phyloP scores from a whole-genome alignment of 2,329 filamentous ascomycete genomes.

The Aspergillus sp. region DNA sequence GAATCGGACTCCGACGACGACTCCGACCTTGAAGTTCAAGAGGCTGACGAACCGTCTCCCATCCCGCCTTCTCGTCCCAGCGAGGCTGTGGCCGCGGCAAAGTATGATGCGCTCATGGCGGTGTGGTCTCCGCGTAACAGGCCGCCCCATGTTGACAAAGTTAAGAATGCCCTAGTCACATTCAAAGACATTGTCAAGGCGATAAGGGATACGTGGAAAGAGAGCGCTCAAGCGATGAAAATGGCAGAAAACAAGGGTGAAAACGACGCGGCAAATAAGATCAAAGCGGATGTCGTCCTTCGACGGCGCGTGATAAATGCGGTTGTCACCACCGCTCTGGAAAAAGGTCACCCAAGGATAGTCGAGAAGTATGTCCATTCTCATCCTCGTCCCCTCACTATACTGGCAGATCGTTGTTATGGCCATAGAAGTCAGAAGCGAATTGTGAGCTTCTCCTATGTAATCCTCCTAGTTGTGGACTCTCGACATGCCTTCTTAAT shows the following conservation, averaged over 20 bases:
- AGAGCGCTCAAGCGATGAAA: conserved; percentile 46
- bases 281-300: conserved; percentile 49
- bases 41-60: conserved; percentile 46
- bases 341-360: conserved; percentile 38
- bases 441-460: conserved; percentile 26
- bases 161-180: conserved; percentile 46
- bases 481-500: conserved; percentile 15
- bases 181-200: conserved; percentile 53
- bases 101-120: conserved; percentile 53
- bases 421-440: conserved; percentile 26
- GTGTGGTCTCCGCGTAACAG: conserved; percentile 51
- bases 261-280: conserved; percentile 42
- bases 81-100: conserved; percentile 43
- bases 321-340: conserved; percentile 35
- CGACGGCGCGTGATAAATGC: conserved; percentile 50
- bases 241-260: conserved; percentile 50
- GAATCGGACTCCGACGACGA: conserved; percentile 42
- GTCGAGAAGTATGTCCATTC: conserved; percentile 40
- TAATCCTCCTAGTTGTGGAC: conserved; percentile 25
- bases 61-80: conserved; percentile 44
- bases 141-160: conserved; percentile 40
- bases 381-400: conserved; percentile 10
- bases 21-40: conserved; percentile 43
- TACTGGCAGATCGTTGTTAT: conserved; percentile 18
- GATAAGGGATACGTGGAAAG: conserved; percentile 54